Base-by-base conservation (phyloP, 1,284 basidiomycete species). In the Malassezia psittaci region DNA sequence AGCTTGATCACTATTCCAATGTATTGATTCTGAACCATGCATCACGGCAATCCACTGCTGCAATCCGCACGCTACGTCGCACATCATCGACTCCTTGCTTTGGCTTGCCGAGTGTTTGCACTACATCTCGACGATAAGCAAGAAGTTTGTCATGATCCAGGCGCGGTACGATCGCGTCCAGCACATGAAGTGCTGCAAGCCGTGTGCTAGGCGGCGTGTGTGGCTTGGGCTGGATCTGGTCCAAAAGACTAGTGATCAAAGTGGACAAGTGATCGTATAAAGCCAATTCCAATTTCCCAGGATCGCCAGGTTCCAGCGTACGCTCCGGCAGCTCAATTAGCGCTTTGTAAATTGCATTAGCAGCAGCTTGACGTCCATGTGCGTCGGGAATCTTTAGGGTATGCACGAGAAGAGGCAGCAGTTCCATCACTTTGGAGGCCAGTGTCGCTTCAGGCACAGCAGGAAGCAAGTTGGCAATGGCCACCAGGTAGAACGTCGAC, bases 401-500 rank as follows among this genome's bases (percentile, higher is more conserved):
- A 18, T 87, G 87, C 44, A 98, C 79, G 1, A 99, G 80, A 15
- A 96, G 79, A 0, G 93, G 90, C 62, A 96, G 82, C 13, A 96
- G 81, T 85, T 93, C 68, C 1, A 33, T 21, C 19, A 67, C 48
- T 5, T 49, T 45, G 13, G 60, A 54, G 11, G 51, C 42, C 10
- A 63, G 34, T 53, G 58, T 51, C 1, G 84, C 80, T 57, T 85
- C 85, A 0, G 91, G 90, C 13, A 90, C 81, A 7, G 85, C 81
- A 48, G 84, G 85, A 54, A 96, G 82, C 8, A 96, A 78, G 8
- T 85, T 84, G 0, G 88, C 83, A 13, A 98, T 80, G 1, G 90
- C 88, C 18, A 90, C 83, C 5, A 98, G 81, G 72, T 87, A 85
- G 2, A 88, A 83, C 2, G 81, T 21, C 41, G 41, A 19, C 16